These are phyloP conservation scores for Hydnomerulius pinastri DNA, from an alignment of 768 basidiomycete species.

Conservation along the genomic window DNA sequence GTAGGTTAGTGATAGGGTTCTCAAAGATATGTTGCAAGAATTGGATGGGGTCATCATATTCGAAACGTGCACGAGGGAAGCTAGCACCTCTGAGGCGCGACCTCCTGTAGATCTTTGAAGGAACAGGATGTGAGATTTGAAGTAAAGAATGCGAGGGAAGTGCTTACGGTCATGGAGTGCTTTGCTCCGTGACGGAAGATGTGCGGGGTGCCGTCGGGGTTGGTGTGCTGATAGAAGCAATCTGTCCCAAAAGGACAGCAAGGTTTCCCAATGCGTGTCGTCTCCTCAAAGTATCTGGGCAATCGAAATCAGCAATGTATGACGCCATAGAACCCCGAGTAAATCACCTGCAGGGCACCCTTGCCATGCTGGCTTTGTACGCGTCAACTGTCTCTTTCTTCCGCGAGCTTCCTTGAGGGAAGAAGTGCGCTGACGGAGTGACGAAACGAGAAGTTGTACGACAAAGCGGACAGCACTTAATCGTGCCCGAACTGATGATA, in stretches of 20 bases:
- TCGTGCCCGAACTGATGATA: slow-evolving; percentile 54
- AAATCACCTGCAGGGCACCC: slow-evolving; percentile 65
- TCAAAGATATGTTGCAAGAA: slow-evolving; percentile 53
- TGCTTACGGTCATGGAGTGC: slow-evolving; percentile 52
- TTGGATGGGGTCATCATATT: slow-evolving; percentile 37
- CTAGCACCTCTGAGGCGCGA: slow-evolving; percentile 19
- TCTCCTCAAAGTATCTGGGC: slow-evolving; percentile 61
- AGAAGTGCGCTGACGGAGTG: slow-evolving; percentile 73
- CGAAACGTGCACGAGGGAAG: slow-evolving; percentile 28
- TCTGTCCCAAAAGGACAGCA: slow-evolving; percentile 80
- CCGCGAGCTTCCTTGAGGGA: slow-evolving; percentile 50
- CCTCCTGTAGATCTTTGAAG: slow-evolving; percentile 26
- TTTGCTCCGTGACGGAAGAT: slow-evolving; percentile 58
- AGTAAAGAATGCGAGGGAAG: slow-evolving; percentile 33
- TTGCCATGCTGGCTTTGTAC: slow-evolving; percentile 76
- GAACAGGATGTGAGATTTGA: slow-evolving; percentile 5
- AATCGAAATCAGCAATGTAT: not conserved
- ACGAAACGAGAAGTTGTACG: slow-evolving; percentile 66
- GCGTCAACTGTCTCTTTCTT: slow-evolving; percentile 53
- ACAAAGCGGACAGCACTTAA: slow-evolving; percentile 81
- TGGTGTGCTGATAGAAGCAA: slow-evolving; percentile 77
- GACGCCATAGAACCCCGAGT: not conserved
- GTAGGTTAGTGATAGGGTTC: slow-evolving; percentile 43
- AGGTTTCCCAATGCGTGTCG: slow-evolving; percentile 45
- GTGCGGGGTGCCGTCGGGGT: slow-evolving; percentile 64